Evolutionary conservation across 257 asterid species (phyloP).

Genomic region (Capsicum chinense): DNA sequence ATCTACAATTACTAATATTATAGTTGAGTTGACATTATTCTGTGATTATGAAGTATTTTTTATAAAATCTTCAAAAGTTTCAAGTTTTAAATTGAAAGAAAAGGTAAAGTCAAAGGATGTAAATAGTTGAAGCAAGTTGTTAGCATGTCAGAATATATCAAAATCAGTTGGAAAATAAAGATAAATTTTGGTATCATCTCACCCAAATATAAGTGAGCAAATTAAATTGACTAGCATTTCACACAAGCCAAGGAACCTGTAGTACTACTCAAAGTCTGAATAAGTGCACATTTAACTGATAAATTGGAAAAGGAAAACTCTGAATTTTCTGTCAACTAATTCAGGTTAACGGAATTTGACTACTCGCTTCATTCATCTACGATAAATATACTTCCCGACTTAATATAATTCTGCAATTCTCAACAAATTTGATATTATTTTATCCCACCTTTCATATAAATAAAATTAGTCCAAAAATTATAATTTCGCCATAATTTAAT

Average conservation of each 20-base stretch:
- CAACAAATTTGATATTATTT: too few species aligned
- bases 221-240: neutral
- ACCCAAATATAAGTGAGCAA: slow-evolving; percentile 7
- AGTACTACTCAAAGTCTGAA: neutral
- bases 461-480: too few species aligned
- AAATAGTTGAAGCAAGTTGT: neutral
- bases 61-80: too few species aligned
- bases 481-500: too few species aligned
- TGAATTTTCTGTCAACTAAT: neutral
- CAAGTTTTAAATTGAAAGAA: too few species aligned
- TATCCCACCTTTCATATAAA: too few species aligned
- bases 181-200: neutral
- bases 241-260: neutral
- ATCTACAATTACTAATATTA: too few species aligned
- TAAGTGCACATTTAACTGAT: slow-evolving; percentile 6
- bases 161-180: neutral
- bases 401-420: too few species aligned
- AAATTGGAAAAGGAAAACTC: neutral
- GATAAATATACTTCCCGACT: too few species aligned
- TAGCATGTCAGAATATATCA: neutral
- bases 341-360: neutral
- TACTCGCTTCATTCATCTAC: neutral
- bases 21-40: too few species aligned
- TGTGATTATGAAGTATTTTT: too few species aligned
- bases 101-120: neutral